A percentile compares a stretch with the other conserved stretches of the same genome.
phyloP scores from a whole-genome alignment of 352 stramenopile genomes.

The Phytophthora lateralis region DNA sequence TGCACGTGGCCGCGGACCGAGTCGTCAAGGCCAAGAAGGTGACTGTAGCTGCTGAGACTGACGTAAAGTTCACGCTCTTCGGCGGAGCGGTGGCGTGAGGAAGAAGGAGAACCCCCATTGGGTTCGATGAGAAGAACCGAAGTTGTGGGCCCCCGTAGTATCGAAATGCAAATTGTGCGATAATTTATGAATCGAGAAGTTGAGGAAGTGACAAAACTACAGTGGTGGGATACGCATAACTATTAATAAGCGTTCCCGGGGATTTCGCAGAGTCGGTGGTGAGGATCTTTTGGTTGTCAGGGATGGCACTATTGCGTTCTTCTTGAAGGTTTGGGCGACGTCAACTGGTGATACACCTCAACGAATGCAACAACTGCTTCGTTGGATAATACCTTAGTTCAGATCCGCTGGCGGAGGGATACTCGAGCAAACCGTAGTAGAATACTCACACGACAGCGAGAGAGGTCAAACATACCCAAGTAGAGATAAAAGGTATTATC shows the following conservation, averaged over 20 bases:
- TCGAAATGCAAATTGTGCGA: conserved; percentile 28
- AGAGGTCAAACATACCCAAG: too few relatives aligned
- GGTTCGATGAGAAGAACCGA: conserved; percentile 18
- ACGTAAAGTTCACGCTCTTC: conserved; percentile 28
- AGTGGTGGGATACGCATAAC: not conserved
- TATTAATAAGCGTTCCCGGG: too few relatives aligned
- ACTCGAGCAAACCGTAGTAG: too few relatives aligned
- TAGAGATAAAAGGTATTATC: too few relatives aligned
- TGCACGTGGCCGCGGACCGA: conserved; percentile 11
- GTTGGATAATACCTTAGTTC: too few relatives aligned
- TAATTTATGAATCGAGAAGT: conserved; percentile 35
- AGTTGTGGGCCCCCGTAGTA: not conserved
- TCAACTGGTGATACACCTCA: too few relatives aligned
- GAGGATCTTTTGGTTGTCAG: too few relatives aligned
- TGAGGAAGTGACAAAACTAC: not conserved
- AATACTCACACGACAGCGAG: too few relatives aligned
- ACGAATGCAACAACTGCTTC: too few relatives aligned
- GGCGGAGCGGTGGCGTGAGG: conserved; percentile 20
- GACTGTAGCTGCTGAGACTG: conserved; percentile 4
- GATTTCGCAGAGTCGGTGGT: not conserved
- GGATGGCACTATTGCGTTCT: too few relatives aligned
- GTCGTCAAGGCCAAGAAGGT: conserved; percentile 32
- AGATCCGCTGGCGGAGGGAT: too few relatives aligned
- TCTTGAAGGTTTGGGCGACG: too few relatives aligned
- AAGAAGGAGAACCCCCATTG: not conserved